Percentiles rank a stretch among this genome's conserved stretches.
phyloP scores from a whole-genome alignment of 768 basidiomycete genomes.

The Macrocybe gigantea region DNA sequence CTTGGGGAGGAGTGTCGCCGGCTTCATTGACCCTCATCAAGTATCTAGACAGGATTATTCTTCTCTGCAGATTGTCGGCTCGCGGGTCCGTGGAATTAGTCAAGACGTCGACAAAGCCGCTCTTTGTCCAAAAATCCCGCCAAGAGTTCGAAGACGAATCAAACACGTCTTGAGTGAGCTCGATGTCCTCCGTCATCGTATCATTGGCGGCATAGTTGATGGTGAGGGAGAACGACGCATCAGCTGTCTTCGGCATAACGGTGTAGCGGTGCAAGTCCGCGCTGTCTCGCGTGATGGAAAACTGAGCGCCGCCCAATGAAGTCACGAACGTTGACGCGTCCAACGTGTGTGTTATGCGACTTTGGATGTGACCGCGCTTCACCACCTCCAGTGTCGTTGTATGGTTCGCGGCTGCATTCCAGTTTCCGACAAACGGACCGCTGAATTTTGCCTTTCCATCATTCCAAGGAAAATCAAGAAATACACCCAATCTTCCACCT shows the following conservation, averaged over 20 bases:
- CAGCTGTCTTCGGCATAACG: slow-evolving; percentile 25
- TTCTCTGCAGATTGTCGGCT: slow-evolving; percentile 49
- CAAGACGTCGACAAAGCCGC: slow-evolving; percentile 47
- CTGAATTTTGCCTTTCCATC: slow-evolving; percentile 50
- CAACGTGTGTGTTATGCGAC: slow-evolving; percentile 37
- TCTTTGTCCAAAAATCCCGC: slow-evolving; percentile 40
- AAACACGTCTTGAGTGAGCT: too few species aligned
- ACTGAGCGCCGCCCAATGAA: slow-evolving; percentile 31
- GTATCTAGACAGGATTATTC: slow-evolving; percentile 52
- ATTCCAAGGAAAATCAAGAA: slow-evolving; percentile 59
- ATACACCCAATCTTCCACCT: slow-evolving; percentile 34
- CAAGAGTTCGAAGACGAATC: slow-evolving; percentile 33
- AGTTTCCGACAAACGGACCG: slow-evolving; percentile 54
- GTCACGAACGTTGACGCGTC: slow-evolving; percentile 36
- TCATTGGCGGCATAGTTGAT: slow-evolving; percentile 19
- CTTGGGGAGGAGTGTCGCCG: slow-evolving; percentile 49
- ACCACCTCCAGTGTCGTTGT: slow-evolving; percentile 30
- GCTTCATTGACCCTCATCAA: slow-evolving; percentile 56
- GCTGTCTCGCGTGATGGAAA: slow-evolving; percentile 36
- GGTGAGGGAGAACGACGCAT: slow-evolving; percentile 27
- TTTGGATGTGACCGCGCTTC: slow-evolving; percentile 14
- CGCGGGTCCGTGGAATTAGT: slow-evolving; percentile 43
- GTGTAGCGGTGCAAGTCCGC: slow-evolving; percentile 40
- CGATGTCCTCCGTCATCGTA: not conserved
- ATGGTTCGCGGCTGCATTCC: slow-evolving; percentile 40